phyloP scores from a whole-genome alignment of 306 rosid species.

The Pyrus betulifolia region DNA sequence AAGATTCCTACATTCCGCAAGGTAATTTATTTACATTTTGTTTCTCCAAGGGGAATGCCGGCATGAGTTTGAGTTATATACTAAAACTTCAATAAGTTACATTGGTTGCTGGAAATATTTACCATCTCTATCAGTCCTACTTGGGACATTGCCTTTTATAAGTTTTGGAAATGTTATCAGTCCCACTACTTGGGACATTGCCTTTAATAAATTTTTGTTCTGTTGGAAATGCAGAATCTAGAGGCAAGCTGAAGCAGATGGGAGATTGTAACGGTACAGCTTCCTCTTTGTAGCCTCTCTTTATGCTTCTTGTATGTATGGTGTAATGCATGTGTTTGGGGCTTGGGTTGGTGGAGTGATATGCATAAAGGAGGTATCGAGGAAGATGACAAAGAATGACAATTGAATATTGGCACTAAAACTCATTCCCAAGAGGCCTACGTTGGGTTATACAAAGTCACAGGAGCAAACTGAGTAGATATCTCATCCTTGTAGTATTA shows the following conservation, averaged over 20 bases:
- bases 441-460: neutral
- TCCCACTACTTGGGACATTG: neutral
- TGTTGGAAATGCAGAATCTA: conserved; percentile 50
- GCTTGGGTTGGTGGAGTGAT: neutral
- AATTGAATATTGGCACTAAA: neutral
- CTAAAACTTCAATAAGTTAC: neutral
- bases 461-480: neutral
- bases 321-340: neutral
- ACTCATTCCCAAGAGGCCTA: neutral
- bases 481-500: neutral
- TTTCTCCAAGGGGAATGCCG: neutral
- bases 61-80: neutral
- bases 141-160: neutral
- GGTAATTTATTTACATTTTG: conserved; percentile 31
- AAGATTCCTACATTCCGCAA: conserved; percentile 33
- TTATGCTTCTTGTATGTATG: neutral
- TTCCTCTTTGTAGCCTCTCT: neutral
- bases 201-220: neutral
- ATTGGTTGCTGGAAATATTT: neutral
- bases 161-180: conserved; percentile 24
- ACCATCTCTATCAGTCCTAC: neutral
- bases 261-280: conserved; percentile 18
- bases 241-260: conserved; percentile 34
- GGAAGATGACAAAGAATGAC: neutral
- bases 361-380: neutral